Conservation (phyloP, 1,284 basidiomycete species). For the Rhodotorula sp. region DNA sequence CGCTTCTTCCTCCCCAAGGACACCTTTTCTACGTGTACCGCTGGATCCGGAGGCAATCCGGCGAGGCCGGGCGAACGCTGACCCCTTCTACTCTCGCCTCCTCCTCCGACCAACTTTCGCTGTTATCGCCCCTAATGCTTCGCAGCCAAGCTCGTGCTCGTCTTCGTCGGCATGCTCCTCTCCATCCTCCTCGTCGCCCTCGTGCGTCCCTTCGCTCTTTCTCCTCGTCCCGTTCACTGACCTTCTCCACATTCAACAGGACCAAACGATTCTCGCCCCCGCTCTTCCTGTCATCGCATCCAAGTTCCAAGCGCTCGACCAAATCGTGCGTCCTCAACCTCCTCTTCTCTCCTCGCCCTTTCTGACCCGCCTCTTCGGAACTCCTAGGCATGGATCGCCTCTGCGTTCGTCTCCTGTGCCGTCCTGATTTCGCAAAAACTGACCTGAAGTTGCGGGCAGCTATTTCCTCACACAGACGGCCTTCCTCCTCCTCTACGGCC, state of each 20-base stretch:
- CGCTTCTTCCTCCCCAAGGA: neutral
- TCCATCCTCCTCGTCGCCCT: constrained; percentile 15
- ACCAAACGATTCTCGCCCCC: constrained; percentile 41
- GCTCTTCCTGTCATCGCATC: constrained; percentile 44
- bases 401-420: constrained; percentile 15
- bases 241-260: neutral
- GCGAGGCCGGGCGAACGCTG: neutral
- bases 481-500: constrained; percentile 44
- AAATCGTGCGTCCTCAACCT: constrained; percentile 42
- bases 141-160: constrained; percentile 33
- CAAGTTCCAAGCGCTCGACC: constrained; percentile 47
- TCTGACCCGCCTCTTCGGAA: constrained; percentile 3
- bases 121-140: no score
- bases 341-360: neutral
- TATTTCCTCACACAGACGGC: constrained; percentile 51
- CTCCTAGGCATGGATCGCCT: constrained; percentile 30
- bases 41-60: neutral
- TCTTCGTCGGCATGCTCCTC: constrained; percentile 40
- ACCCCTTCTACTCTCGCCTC: neutral
- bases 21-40: no score
- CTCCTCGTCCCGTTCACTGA: no score
- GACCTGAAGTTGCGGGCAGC: neutral
- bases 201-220: no score
- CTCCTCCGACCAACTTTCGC: neutral
- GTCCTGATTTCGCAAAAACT: constrained; percentile 25